Evolutionary conservation across 257 asterid species (phyloP), one percentile per base, ranked within the genome.

Genomic region (Echites panduratus): DNA sequence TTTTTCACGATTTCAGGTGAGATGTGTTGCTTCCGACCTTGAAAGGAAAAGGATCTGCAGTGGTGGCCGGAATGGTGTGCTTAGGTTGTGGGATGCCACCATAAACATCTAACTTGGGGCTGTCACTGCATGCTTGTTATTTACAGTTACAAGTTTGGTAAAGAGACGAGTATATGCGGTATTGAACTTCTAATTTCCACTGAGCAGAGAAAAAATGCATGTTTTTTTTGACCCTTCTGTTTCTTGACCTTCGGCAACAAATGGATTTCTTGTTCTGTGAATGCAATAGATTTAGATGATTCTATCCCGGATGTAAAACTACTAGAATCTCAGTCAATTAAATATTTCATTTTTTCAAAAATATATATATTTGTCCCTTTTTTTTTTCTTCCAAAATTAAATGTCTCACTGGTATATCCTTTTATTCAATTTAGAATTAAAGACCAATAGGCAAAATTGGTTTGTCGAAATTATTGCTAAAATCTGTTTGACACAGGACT

Each of bases 1-100:
- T 49, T 48, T 5, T 49, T 75, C 76, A 17, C 74, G 80, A 71
- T 79, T 82, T 71, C 89, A 94, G 99, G 98, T 94, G 35, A 79
- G 99, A 74, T 94, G 97, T 64, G 89, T 86, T 66, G 80, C 97
- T 70, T 88, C 93, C 13, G 99, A 94, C 74, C 90, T 94, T 48
- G 99, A 94, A 78, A 91, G 95, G 84, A 94, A 94, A 88, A 85
- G 97, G 81, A 89, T 94, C 32, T 91, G 97, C 70, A 87, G 85
- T 0, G 99, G 99, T 63, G 97, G 97, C 14, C 95, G 97, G 44
- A 91, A 91, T 69, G 98, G 99, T 73, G 48, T 86, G 91, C 92
- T 94, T 79, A 78, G 99, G 88, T 77, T 94, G 84, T 94, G 99
- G 98, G 99, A 94, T 79, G 99, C 99, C 48, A 94, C 98, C 41